Conservation (phyloP, 768 basidiomycete genomes). For the Leccinum longicurvipes region DNA sequence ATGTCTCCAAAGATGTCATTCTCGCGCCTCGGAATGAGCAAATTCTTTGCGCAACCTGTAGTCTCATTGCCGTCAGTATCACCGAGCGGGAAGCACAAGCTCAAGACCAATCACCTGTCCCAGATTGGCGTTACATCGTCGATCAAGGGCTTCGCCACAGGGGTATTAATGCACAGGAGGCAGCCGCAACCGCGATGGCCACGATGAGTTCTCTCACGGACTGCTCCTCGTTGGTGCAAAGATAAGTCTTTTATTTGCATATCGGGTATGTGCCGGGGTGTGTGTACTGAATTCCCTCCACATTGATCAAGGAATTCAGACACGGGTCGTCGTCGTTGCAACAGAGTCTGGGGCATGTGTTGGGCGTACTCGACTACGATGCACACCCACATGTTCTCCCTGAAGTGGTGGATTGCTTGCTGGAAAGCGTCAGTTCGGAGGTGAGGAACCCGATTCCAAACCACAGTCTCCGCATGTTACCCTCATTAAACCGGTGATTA, state of each 20-base stretch:
- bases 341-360: constrained; percentile 67
- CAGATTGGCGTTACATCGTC: constrained; percentile 66
- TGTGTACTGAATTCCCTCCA: constrained; percentile 32
- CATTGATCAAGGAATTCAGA: constrained; percentile 62
- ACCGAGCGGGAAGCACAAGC: constrained; percentile 50
- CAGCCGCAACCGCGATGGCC: constrained; percentile 68
- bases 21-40: constrained; percentile 67
- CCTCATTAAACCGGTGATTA: constrained; percentile 20
- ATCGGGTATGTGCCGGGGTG: constrained; percentile 5
- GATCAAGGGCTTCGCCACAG: constrained; percentile 72
- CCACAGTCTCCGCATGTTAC: constrained; percentile 21
- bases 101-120: constrained; percentile 40
- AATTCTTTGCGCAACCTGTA: constrained; percentile 68
- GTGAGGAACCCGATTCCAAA: constrained; percentile 36
- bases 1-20: constrained; percentile 56
- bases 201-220: constrained; percentile 67
- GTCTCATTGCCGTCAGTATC: constrained; percentile 62
- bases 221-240: constrained; percentile 59
- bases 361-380: constrained; percentile 69
- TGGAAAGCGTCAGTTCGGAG: constrained; percentile 54
- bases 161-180: constrained; percentile 62
- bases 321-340: constrained; percentile 52
- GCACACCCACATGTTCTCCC: constrained; percentile 50
- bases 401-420: constrained; percentile 55
- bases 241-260: constrained; percentile 53